phyloP scores from a whole-genome alignment of 306 rosid genomes.

The Cajanus cajan region DNA sequence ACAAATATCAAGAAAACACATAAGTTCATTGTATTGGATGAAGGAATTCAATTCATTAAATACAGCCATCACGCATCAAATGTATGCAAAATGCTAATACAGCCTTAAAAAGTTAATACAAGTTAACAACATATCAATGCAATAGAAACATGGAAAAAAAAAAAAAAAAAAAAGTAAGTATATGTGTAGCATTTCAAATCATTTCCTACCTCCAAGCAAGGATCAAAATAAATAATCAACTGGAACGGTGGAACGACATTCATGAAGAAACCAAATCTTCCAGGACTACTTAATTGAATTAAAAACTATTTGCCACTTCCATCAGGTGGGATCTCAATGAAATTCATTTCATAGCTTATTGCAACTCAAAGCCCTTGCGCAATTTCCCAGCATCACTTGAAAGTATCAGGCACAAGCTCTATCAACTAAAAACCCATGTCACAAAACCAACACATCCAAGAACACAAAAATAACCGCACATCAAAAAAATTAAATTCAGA shows the following conservation, averaged over 20 bases:
- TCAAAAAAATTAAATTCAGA: slow-evolving; percentile 5
- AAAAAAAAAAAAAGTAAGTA: neutral
- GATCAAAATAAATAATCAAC: neutral
- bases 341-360: slow-evolving; percentile 25
- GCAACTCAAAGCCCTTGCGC: slow-evolving; percentile 43
- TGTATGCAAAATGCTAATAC: neutral
- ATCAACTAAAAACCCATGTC: neutral
- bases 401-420: neutral
- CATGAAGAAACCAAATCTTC: neutral
- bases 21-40: neutral
- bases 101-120: neutral
- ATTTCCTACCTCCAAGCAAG: neutral
- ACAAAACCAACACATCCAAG: neutral
- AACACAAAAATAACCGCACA: neutral
- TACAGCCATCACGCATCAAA: neutral
- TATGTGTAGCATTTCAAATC: neutral
- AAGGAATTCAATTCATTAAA: slow-evolving; percentile 2
- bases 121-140: neutral
- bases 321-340: slow-evolving; percentile 36
- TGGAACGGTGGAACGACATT: neutral
- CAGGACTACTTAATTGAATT: neutral
- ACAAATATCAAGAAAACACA: neutral
- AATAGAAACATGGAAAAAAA: neutral
- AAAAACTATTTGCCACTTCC: slow-evolving; percentile 22
- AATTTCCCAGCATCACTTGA: slow-evolving; percentile 45